Evolutionary conservation across 2,329 filamentous ascomycete species (phyloP).

Genomic region (Monosporascus sp.): DNA sequence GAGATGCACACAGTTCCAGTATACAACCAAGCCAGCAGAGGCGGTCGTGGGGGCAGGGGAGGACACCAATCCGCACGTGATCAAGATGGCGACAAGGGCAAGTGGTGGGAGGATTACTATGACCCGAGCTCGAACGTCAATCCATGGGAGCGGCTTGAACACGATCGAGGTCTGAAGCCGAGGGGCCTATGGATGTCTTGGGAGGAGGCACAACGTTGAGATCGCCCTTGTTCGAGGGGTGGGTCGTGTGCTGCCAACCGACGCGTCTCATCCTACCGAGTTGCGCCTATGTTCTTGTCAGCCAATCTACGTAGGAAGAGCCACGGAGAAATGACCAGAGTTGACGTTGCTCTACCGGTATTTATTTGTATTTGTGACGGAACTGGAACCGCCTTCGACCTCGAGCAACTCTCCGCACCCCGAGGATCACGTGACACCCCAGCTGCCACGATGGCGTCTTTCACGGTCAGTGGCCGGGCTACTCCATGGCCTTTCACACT

Average conservation of each 20-base stretch:
- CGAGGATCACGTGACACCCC: constrained; percentile 28
- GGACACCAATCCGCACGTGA: constrained; percentile 11
- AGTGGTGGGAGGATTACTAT: constrained; percentile 65
- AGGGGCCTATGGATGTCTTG: constrained; percentile 41
- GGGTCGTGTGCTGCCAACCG: neutral
- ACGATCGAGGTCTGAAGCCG: constrained; percentile 36
- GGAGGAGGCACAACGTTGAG: constrained; percentile 20
- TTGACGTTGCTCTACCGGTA: neutral
- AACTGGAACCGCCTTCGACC: neutral
- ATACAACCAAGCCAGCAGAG: neutral
- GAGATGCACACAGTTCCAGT: constrained; percentile 3
- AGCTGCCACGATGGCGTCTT: constrained; percentile 14
- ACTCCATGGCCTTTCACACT: constrained; percentile 12
- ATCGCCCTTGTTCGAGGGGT: neutral
- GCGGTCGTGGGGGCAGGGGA: constrained; percentile 10
- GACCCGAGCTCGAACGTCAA: constrained; percentile 65
- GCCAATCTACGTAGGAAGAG: neutral
- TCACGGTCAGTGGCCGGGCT: constrained; percentile 14
- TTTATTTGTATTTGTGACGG: neutral
- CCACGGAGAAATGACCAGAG: neutral
- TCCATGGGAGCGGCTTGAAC: constrained; percentile 61
- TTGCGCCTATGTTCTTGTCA: neutral
- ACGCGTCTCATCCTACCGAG: neutral
- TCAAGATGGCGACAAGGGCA: constrained; percentile 33
- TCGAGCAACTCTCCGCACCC: constrained; percentile 7